Evolutionary conservation across 306 rosid species (phyloP).

Genomic region (Ormosia emarginata): DNA sequence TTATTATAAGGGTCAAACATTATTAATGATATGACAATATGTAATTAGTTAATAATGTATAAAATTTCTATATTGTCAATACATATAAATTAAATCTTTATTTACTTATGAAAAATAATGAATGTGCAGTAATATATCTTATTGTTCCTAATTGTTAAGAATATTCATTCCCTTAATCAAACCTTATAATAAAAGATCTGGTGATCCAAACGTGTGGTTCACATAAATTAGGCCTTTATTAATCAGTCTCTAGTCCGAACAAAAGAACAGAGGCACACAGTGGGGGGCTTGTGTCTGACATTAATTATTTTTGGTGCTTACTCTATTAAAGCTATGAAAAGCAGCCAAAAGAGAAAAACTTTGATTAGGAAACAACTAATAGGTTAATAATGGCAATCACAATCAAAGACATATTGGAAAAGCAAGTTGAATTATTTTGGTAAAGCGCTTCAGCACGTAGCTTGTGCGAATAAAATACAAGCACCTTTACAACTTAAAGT

Average conservation of each 20-base stretch:
- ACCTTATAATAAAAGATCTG: background rate
- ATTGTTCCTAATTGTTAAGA: background rate
- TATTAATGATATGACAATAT: no score
- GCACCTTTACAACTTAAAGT: conserved; percentile 23
- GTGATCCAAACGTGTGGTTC: background rate
- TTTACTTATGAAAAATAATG: background rate
- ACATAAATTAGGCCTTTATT: background rate
- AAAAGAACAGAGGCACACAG: background rate
- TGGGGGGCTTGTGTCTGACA: background rate
- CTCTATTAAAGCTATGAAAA: background rate
- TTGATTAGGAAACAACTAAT: background rate
- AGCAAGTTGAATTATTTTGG: conserved; percentile 15
- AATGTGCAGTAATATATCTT: background rate
- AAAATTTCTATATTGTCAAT: no score
- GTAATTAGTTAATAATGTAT: no score
- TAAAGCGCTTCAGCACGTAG: background rate
- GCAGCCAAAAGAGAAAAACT: background rate
- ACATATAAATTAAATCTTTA: no score
- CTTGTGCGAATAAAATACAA: background rate
- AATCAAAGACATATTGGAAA: conserved; percentile 22
- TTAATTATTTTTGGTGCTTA: background rate
- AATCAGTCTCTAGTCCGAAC: background rate
- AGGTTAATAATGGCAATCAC: conserved; percentile 4
- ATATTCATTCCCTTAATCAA: background rate
- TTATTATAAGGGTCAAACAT: no score